Conservation (phyloP, 345 rosid genomes). For the Carallia pectinifolia region DNA sequence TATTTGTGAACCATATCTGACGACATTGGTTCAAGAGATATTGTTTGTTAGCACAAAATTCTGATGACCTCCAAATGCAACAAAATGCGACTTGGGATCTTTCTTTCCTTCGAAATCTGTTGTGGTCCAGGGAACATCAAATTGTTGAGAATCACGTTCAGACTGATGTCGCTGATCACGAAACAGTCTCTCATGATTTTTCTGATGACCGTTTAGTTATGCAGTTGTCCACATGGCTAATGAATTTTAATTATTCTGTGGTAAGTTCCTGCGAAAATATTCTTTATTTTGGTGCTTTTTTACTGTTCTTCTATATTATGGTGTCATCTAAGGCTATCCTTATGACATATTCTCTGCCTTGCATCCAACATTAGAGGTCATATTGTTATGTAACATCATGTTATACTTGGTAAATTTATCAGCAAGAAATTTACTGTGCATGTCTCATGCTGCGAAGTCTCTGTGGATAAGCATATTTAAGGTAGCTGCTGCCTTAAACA, state of each 20-base stretch:
- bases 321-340: not conserved
- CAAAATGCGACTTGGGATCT: slow-evolving; percentile 85
- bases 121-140: slow-evolving; percentile 54
- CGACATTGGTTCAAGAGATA: slow-evolving; percentile 70
- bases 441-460: not conserved
- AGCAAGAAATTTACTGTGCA: not conserved
- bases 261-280: slow-evolving; percentile 33
- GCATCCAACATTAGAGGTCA: not conserved
- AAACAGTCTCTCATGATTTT: slow-evolving; percentile 50
- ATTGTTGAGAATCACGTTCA: slow-evolving; percentile 29
- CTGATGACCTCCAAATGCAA: slow-evolving; percentile 65
- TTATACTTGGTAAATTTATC: not conserved
- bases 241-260: slow-evolving; percentile 42
- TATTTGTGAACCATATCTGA: slow-evolving; percentile 50
- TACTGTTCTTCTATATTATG: not conserved
- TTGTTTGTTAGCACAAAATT: slow-evolving; percentile 76
- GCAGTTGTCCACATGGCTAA: slow-evolving; percentile 66
- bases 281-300: not conserved
- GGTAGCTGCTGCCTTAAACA: too few species aligned
- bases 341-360: not conserved
- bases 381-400: not conserved
- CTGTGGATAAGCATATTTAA: not conserved
- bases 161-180: slow-evolving; percentile 35
- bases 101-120: slow-evolving; percentile 61
- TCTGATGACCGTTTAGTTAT: slow-evolving; percentile 60